Conservation (phyloP, 2,329 filamentous ascomycete species). For the Aspergillus chevalieri region DNA sequence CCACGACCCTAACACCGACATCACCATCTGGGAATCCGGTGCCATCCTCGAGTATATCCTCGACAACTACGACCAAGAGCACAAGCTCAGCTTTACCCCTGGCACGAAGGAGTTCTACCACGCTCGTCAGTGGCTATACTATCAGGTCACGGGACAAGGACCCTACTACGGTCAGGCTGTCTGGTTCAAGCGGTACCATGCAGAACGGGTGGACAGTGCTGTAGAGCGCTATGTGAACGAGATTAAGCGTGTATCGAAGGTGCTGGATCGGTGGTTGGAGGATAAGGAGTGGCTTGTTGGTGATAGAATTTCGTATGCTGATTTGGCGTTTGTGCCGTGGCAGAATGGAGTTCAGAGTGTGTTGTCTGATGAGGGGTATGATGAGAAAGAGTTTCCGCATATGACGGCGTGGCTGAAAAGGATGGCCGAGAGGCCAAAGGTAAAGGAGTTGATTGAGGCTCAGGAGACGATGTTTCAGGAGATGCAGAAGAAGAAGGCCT, state of each 20-base stretch:
- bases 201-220: constrained; percentile 39
- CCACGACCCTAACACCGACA: constrained; percentile 30
- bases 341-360: background rate
- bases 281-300: constrained; percentile 38
- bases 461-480: too few relatives aligned
- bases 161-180: constrained; percentile 45
- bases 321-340: constrained; percentile 39
- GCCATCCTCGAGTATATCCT: constrained; percentile 42
- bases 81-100: constrained; percentile 30
- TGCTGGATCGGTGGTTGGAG: constrained; percentile 38
- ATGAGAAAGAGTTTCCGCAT: background rate
- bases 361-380: background rate
- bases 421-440: background rate
- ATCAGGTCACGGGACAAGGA: constrained; percentile 43
- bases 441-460: background rate
- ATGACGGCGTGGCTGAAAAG: background rate
- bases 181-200: constrained; percentile 41
- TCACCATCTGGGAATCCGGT: constrained; percentile 42
- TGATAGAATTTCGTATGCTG: constrained; percentile 38
- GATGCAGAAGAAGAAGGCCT: too few relatives aligned
- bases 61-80: constrained; percentile 39
- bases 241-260: constrained; percentile 38
- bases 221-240: constrained; percentile 44
- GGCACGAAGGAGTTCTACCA: constrained; percentile 31
- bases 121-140: constrained; percentile 43